Evolutionary conservation across 805 yeast genomes (phyloP), one percentile per base, ranked within the genome.

Genomic region (Myxozyma melibiosi): DNA sequence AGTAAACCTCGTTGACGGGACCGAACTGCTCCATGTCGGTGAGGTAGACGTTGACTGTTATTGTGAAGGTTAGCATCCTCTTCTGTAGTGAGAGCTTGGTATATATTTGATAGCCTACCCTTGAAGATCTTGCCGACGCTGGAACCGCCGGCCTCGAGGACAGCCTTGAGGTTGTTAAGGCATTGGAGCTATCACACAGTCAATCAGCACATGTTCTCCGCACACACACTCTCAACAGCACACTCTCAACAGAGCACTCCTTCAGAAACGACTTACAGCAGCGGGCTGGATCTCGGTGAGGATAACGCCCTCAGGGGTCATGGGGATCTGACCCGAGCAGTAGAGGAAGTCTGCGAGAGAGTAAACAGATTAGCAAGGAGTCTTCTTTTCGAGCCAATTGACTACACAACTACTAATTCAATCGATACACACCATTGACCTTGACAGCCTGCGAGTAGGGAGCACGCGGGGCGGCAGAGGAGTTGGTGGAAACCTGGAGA

Each of bases 391-490:
- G 9, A 16, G 9, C 7, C 42, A 22, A n/a, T 3, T n/a, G 22
- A 16, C 27, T 34, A 9, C 1, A 38, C 9, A 24, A 27, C 14
- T 6, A 20, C 2, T 27, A 11, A 33, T 16, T 8, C 34, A 22
- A 33, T 20, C 24, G 4, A 18, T 8, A 64, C 70, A 40, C 53
- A 71, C 77, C 82, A 73, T 88, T 89, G 67, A 84, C 96, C 76
- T 88, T 90, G 73, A 91, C 82, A 46, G 98, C 99, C 75, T 94
- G 99, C 28, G 96, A 89, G 74, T 92, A 92, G 13, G 96, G 84
- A 37, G 97, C 98, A 39, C 96, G 97, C 60, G 98, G 96, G 57
- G 96, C 90, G 65, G 99, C 98, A 35, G 98, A 96, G 65, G 77
- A 78, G 62, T 83, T 77, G 51, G 96, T 83, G 67, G 80, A 78